Evolutionary conservation across 441 rosid genomes (phyloP), one percentile per base, ranked within the genome.

Genomic region (Corymbia citriodora): DNA sequence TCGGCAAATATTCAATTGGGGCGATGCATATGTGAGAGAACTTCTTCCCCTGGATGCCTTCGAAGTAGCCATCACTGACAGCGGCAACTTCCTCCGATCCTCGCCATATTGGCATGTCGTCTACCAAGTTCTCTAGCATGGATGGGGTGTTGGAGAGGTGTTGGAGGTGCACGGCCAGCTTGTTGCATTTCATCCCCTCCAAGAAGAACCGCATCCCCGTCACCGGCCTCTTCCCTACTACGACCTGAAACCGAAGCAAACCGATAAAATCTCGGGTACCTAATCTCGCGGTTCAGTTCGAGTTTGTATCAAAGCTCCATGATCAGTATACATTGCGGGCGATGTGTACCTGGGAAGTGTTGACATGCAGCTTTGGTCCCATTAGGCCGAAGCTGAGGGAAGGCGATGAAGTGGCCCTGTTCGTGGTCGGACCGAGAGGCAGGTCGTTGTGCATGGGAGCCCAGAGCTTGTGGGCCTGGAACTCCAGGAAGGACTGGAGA

Each of bases 371-470:
- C 94, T 98, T 98, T 13, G 99, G 99, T 89, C 99, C 99, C 97
- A 97, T 94, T 63, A 96, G 90, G 92, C 92, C 89, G 92, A 98
- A 93, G 74, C 94, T 93, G 54, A 97, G 99, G 87, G 98, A 92
- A 59, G 99, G 96, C 10, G 95, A 94, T 17, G 95, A 79, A 65
- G 90, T 91, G 53, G 94, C 79, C 93, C 94, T 94, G 40, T 96
- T 96, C 27, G 99, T 93, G 16, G 97, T 93, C 25, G 99, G 97
- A 7, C 97, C 97, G 16, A 96, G 92, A 4, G 99, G 99, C 48
- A 94, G 97, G 89, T 98, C 99, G 91, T 96, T 97, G 92, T 98
- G 99, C 25, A 98, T 87, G 4, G 99, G 99, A 55, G 99, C 98
- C 99, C 99, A 98, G 3, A 89, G 90, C 92, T 96, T 97, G 92